Percentiles rank a stretch among this genome's conserved stretches.
Evolutionary conservation across 2,329 filamentous ascomycete genomes (phyloP).

Genomic region (Penicillium expansum): DNA sequence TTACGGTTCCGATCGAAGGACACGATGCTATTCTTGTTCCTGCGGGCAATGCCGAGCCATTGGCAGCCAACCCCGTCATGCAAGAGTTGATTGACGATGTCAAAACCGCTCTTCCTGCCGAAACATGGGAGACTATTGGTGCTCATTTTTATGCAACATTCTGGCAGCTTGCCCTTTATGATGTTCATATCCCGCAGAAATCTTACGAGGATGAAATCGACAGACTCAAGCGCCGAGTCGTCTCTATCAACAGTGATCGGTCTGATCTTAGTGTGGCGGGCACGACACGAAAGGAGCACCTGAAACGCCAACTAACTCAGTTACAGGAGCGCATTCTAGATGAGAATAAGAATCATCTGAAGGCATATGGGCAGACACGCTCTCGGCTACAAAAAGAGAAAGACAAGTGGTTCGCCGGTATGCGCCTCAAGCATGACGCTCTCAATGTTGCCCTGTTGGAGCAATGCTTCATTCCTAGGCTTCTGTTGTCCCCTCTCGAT

Average conservation of each 20-base stretch:
- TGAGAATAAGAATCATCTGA: conserved; percentile 69
- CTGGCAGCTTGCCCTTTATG: conserved; percentile 83
- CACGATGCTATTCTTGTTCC: conserved; percentile 8
- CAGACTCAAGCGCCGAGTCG: conserved; percentile 64
- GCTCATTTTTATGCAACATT: conserved; percentile 85
- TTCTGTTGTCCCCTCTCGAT: conserved; percentile 79
- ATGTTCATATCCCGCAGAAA: conserved; percentile 71
- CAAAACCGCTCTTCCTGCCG: conserved; percentile 57
- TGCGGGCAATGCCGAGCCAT: conserved; percentile 37
- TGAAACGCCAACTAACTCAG: conserved; percentile 67
- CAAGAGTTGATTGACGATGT: conserved; percentile 71
- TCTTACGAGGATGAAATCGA: conserved; percentile 76
- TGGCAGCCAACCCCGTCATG: conserved; percentile 66
- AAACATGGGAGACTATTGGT: conserved; percentile 68
- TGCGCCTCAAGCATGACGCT: conserved; percentile 60
- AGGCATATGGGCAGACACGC: conserved; percentile 65
- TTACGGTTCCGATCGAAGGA: conserved; percentile 12
- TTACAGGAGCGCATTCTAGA: conserved; percentile 67
- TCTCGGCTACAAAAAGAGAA: conserved; percentile 72
- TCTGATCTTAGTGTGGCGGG: conserved; percentile 68
- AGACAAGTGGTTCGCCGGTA: conserved; percentile 70
- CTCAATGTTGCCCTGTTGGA: conserved; percentile 79
- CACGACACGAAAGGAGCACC: conserved; percentile 64
- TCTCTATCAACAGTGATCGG: conserved; percentile 67
- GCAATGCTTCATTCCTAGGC: conserved; percentile 85